Evolutionary conservation across 1,284 basidiomycete species (phyloP).

Genomic region (Ustilago trichophora): DNA sequence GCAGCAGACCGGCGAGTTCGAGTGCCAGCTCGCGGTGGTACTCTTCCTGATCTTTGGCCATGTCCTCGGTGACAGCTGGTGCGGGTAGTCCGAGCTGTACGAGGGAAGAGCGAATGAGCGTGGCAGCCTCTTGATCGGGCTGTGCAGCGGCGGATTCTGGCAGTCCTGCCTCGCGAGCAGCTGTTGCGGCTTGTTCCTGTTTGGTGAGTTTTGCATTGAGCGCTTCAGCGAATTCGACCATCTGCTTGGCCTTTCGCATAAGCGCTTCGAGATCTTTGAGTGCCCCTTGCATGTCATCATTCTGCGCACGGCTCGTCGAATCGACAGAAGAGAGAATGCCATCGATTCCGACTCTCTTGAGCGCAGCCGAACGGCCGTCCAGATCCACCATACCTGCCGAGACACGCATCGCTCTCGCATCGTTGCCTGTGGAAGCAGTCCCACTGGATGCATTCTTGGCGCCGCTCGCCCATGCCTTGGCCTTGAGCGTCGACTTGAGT

Average conservation of each 20-base stretch:
- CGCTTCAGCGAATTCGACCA: conserved; percentile 85
- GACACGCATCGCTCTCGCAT: conserved; percentile 16
- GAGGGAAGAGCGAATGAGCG: conserved; percentile 80
- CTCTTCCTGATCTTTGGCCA: conserved; percentile 81
- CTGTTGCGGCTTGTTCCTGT: conserved; percentile 67
- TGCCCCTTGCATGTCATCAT: conserved; percentile 78
- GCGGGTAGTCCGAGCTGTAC: conserved; percentile 85
- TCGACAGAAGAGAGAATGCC: conserved; percentile 36
- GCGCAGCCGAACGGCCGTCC: conserved; percentile 41
- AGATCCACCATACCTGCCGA: conserved; percentile 42
- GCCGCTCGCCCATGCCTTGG: conserved; percentile 76
- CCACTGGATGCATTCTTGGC: neutral
- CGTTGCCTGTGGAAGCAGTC: neutral
- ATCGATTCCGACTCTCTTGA: conserved; percentile 48
- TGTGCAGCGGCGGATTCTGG: conserved; percentile 15
- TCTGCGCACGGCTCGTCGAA: conserved; percentile 71
- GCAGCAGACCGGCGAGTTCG: conserved; percentile 81
- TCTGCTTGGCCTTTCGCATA: conserved; percentile 89
- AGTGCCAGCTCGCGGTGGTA: conserved; percentile 84
- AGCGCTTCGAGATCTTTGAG: conserved; percentile 89
- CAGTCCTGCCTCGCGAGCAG: conserved; percentile 22
- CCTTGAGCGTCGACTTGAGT: conserved; percentile 79
- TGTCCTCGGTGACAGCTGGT: conserved; percentile 85
- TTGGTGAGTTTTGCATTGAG: conserved; percentile 83
- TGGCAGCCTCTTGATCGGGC: conserved; percentile 71